Percentiles rank a stretch among this genome's conserved stretches.
These are phyloP conservation scores for Phlebiopsis flavidoalba DNA, from an alignment of 768 basidiomycete genomes.

Conservation along the genomic window DNA sequence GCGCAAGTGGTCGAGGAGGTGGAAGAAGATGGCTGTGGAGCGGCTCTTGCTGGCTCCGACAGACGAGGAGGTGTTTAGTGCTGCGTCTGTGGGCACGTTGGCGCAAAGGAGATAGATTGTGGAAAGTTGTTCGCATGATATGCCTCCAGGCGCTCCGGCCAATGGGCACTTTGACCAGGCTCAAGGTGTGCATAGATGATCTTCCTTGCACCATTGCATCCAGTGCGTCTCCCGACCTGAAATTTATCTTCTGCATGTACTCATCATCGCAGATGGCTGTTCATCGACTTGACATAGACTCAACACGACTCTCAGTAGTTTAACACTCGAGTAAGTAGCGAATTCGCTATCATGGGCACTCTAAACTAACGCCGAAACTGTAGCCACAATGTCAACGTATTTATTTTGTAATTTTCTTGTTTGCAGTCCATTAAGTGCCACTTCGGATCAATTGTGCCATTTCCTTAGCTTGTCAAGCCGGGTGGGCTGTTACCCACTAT, in stretches of 20 bases:
- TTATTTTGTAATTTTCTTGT: no score
- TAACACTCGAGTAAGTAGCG: background rate
- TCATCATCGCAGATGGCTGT: background rate
- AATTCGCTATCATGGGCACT: no score
- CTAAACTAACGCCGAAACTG: no score
- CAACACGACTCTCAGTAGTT: background rate
- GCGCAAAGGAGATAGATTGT: constrained; percentile 47
- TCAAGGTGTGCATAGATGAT: constrained; percentile 57
- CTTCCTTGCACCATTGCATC: constrained; percentile 35
- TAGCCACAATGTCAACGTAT: no score
- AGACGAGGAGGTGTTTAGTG: background rate
- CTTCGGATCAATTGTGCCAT: no score
- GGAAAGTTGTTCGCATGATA: constrained; percentile 57
- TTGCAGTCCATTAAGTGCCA: no score
- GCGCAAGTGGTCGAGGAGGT: constrained; percentile 47
- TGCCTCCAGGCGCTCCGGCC: constrained; percentile 45
- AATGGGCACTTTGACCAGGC: constrained; percentile 41
- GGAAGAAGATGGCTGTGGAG: constrained; percentile 36
- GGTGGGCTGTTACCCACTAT: no score
- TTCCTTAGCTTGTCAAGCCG: no score
- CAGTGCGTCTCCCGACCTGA: background rate
- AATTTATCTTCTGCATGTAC: background rate
- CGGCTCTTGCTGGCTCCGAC: background rate
- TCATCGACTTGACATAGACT: background rate
- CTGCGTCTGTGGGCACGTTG: constrained; percentile 47